Evolutionary conservation across 2,329 filamentous ascomycete species (phyloP).

Genomic region (Colletotrichum spinosum): DNA sequence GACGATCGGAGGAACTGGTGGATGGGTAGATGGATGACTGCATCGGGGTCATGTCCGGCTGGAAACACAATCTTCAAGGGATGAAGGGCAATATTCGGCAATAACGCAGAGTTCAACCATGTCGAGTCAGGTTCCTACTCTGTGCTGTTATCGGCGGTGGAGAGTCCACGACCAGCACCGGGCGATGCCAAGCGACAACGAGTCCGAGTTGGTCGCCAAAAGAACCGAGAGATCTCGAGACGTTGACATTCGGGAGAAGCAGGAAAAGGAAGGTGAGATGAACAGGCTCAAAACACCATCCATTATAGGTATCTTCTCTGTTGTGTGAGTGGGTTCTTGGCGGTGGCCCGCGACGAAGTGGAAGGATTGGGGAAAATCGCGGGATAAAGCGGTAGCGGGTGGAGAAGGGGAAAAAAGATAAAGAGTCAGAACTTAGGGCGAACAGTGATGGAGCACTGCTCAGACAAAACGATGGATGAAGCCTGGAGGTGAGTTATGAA

Average conservation of each 20-base stretch:
- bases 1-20: constrained; percentile 13
- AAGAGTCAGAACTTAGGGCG: no score
- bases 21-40: constrained; percentile 6
- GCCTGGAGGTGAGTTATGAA: background rate
- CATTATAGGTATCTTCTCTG: no score
- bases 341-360: no score
- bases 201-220: background rate
- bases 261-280: constrained; percentile 8
- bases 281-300: background rate
- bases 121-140: no score
- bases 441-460: no score
- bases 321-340: no score
- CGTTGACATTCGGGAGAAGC: background rate
- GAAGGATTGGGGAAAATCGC: no score
- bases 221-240: no score
- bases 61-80: background rate
- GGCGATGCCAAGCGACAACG: background rate
- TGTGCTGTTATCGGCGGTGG: no score
- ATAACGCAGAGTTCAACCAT: background rate
- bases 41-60: constrained; percentile 14
- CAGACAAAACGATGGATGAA: no score
- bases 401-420: no score
- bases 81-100: background rate
- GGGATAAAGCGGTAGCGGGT: no score
- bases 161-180: background rate